Evolutionary conservation across 106 monocot genomes (phyloP).

Genomic region (Platanthera zijinensis): DNA sequence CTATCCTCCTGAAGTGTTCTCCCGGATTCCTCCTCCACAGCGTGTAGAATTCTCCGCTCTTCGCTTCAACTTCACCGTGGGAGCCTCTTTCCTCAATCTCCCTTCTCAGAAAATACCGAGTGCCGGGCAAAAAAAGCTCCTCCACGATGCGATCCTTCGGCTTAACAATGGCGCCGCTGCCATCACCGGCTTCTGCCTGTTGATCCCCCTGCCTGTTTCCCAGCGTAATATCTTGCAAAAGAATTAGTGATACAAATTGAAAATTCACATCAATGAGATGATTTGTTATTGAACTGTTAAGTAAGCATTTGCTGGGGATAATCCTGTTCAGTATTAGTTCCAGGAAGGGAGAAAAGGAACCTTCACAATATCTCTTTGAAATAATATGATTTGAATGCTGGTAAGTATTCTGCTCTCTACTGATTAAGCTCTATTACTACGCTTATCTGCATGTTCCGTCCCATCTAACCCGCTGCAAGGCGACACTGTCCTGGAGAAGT

Average conservation of each 20-base stretch:
- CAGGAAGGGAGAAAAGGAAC: too few species aligned
- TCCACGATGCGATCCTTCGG: constrained; percentile 14
- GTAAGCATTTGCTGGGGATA: too few species aligned
- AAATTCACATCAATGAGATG: too few species aligned
- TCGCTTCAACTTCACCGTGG: neutral
- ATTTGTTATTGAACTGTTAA: too few species aligned
- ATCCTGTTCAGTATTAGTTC: too few species aligned
- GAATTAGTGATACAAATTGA: neutral
- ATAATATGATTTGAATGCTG: too few species aligned
- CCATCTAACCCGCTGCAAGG: too few species aligned
- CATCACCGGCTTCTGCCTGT: neutral
- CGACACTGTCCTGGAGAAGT: too few species aligned
- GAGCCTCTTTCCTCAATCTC: constrained; percentile 21
- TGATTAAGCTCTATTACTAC: too few species aligned
- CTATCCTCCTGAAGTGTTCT: constrained; percentile 62
- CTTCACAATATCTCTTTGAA: too few species aligned
- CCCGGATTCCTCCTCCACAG: constrained; percentile 67
- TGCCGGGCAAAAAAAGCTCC: constrained; percentile 81
- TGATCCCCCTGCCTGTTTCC: constrained; percentile 2
- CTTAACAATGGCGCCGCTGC: constrained; percentile 3
- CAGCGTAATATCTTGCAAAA: constrained; percentile 14
- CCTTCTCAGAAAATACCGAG: constrained; percentile 70
- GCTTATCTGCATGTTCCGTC: too few species aligned
- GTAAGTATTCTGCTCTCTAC: too few species aligned
- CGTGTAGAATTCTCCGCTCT: constrained; percentile 39